These are phyloP conservation scores for Pezicula neosporulosa DNA, from an alignment of 2,329 filamentous ascomycete species.

Conservation along the genomic window DNA sequence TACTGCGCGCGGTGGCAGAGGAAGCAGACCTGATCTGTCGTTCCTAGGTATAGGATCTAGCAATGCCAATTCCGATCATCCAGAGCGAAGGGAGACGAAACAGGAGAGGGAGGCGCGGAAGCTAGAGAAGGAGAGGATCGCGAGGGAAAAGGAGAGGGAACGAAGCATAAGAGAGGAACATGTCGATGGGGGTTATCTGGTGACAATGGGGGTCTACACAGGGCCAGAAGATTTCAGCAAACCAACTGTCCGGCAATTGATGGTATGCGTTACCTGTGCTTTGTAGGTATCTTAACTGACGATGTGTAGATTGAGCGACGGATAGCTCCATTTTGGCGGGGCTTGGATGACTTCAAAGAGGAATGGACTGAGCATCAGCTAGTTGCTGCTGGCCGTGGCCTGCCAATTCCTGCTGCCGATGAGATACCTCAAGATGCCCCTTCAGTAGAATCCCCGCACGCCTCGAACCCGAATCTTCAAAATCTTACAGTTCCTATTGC, in stretches of 20 bases:
- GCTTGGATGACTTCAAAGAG: constrained; percentile 81
- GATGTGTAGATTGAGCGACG: constrained; percentile 77
- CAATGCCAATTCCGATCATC: constrained; percentile 17
- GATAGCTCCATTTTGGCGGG: constrained; percentile 92
- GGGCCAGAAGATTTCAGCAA: constrained; percentile 94
- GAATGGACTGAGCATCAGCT: constrained; percentile 94
- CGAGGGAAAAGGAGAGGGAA: constrained; percentile 79
- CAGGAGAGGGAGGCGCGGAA: constrained; percentile 87
- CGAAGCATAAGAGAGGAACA: constrained; percentile 87
- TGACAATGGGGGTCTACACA: constrained; percentile 91
- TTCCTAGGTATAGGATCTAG: constrained; percentile 26
- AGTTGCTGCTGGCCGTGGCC: constrained; percentile 81
- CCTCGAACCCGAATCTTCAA: constrained; percentile 60
- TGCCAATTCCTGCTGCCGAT: constrained; percentile 80
- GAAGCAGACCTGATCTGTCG: constrained; percentile 27
- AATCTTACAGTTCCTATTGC: constrained; percentile 77
- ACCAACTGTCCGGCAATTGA: constrained; percentile 78
- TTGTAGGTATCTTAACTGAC: constrained; percentile 10
- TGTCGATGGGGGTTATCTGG: constrained; percentile 90
- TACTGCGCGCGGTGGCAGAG: constrained; percentile 20
- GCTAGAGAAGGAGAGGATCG: constrained; percentile 74
- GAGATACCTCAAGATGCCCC: constrained; percentile 70
- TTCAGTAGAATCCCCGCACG: constrained; percentile 41
- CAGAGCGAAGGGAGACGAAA: constrained; percentile 73
- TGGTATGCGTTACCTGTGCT: constrained; percentile 52